Evolutionary conservation across 1,139 yeast genomes (phyloP), one percentile per base, ranked within the genome.

Genomic region (Entelexis paramagnoliae): DNA sequence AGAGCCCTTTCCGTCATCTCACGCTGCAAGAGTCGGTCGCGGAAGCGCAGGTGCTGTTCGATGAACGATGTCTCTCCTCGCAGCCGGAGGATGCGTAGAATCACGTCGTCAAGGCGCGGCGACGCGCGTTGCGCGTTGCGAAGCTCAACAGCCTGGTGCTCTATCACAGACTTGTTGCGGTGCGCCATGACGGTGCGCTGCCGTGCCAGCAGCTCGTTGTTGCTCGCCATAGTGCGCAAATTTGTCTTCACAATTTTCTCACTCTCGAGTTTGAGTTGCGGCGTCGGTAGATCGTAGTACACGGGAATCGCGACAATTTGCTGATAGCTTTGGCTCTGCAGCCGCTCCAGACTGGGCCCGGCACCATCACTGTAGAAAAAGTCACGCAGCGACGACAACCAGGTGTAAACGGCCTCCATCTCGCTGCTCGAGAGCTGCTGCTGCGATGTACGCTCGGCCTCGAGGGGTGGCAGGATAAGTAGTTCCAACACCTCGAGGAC

Each of bases 331-430:
- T 75, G 78, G 53, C 79, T 78, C 58, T 80, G 81, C 61, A 86
- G 68, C 11, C 77, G 78, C 57, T 76, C 80, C 40, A 84, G 63
- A 0, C 88, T 77, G 0, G 93, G 93, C 0, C 95, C 95, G 48
- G 82, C 83, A 0, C 95, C 95, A 52, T 77, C 81, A 62, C 84
- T 82, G 63, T 86, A 80, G 68, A 87, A 86, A 63, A 85, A 86
- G 55, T 80, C 87, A 51, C 78, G 67, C 35, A 85, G 68, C 11
- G 81, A 73, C 51, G 78, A 73, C 22, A 84, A 66, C 95, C 95
- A 87, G 0, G 78, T 73, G 58, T 83, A 80, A 0, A 84, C 78
- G 1, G 83, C 77, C 53, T 82, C 88, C 41, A 83, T 70, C 63
- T 87, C 95, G 1, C 50, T 38, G 30, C 53, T 51, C 3, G 39